A percentile compares a stretch with the other conserved stretches of the same genome.
Evolutionary conservation across 192 early-diverging fungal species (phyloP).

Genomic region (Backusella tuberculispora): DNA sequence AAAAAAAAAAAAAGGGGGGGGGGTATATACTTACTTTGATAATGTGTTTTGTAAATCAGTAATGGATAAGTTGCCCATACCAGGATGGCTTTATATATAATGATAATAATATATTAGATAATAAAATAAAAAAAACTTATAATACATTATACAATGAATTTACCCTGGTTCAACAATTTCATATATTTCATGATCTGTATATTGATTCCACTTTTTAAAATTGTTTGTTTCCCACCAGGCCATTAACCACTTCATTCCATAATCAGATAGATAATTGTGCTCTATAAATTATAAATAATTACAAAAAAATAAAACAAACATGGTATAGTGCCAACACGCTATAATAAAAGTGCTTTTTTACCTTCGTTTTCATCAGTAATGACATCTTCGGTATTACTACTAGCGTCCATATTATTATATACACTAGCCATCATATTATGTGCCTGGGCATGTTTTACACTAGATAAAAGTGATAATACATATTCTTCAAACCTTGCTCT

Average conservation of each 20-base stretch:
- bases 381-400: slow-evolving; percentile 28
- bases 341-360: not conserved
- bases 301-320: not conserved
- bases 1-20: too few species aligned
- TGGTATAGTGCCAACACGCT: not conserved
- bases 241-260: slow-evolving; percentile 62
- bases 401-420: not conserved
- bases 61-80: slow-evolving; percentile 55
- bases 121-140: not conserved
- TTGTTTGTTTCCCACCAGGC: slow-evolving; percentile 71
- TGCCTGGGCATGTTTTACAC: slow-evolving; percentile 60
- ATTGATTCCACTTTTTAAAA: slow-evolving; percentile 68
- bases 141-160: not conserved
- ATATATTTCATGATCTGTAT: slow-evolving; percentile 59
- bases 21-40: slow-evolving; percentile 49
- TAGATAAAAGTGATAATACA: slow-evolving; percentile 66
- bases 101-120: not conserved
- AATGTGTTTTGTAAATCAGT: slow-evolving; percentile 53
- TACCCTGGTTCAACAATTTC: slow-evolving; percentile 62
- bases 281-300: too few species aligned
- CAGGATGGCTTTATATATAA: slow-evolving; percentile 40
- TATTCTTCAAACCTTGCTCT: slow-evolving; percentile 78
- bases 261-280: slow-evolving; percentile 65
- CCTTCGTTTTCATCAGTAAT: slow-evolving; percentile 42
- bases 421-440: slow-evolving; percentile 36